Evolutionary conservation across 139 green algal species (phyloP).

Genomic region (Edaphochlamys debaryana): DNA sequence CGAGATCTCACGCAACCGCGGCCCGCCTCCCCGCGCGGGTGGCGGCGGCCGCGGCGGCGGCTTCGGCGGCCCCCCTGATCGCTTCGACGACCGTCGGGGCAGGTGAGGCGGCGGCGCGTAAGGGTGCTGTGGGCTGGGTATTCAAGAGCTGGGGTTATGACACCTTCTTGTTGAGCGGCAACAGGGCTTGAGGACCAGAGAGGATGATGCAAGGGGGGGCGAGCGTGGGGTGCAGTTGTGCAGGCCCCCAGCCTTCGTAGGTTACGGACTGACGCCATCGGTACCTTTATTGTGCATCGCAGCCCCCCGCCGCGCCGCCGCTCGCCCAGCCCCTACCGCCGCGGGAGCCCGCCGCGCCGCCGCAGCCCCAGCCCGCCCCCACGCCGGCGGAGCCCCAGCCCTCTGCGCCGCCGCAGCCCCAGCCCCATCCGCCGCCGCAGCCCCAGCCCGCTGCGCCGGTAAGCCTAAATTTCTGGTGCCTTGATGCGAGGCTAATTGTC

Average conservation of each 20-base stretch:
- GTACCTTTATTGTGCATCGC: not conserved
- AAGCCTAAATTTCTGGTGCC: not conserved
- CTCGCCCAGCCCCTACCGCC: constrained; percentile 7
- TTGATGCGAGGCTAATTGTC: not conserved
- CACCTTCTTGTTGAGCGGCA: too few species aligned
- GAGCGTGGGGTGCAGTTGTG: too few species aligned
- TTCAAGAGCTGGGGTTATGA: not conserved
- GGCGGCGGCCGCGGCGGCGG: not conserved
- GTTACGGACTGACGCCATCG: too few species aligned
- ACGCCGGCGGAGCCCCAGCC: constrained; percentile 8
- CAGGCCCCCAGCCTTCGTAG: too few species aligned
- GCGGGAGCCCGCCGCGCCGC: not conserved
- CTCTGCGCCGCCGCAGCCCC: constrained; percentile 4
- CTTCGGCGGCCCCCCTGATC: not conserved
- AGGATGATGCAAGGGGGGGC: too few species aligned
- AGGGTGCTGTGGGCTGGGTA: not conserved
- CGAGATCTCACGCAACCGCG: constrained; percentile 42
- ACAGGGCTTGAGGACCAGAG: too few species aligned
- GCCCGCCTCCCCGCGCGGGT: not conserved
- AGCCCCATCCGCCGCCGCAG: constrained; percentile 14
- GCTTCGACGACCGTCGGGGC: constrained; percentile 17
- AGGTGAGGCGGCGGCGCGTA: not conserved
- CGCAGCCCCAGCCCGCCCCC: not conserved
- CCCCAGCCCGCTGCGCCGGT: constrained; percentile 36
- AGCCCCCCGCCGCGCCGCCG: constrained; percentile 29